Evolutionary conservation across 2,329 filamentous ascomycete species (phyloP), one percentile per base, ranked within the genome.

Genomic region (Fusarium citri): DNA sequence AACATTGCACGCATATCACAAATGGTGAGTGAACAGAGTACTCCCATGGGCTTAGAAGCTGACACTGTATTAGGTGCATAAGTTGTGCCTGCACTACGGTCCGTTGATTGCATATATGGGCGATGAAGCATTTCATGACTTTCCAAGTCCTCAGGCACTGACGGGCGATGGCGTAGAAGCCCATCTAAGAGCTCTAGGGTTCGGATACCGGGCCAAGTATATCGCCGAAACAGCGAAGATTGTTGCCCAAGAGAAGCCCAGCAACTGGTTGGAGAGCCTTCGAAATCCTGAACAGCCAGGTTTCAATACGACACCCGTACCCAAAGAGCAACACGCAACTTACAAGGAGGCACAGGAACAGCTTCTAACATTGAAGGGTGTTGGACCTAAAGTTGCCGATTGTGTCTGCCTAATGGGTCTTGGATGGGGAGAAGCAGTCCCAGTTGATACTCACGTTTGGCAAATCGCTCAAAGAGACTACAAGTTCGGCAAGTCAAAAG

Each of bases 391-490:
- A 79, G 96, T 99, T 1, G 92, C 96, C 8, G 97, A 99, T 78
- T 99, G 97, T 77, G 94, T 98, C 10, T 97, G 93, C 77, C 83
- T 99, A 22, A 98, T 99, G 92, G 97, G 97, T 0, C 82, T 99
- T 16, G 95, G 94, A 28, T 99, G 97, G 95, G 92, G 92, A 31
- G 95, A 98, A 80, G 91, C 94, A 5, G 94, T 99, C 2, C 96
- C 96, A 0, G 93, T 99, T 31, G 96, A 99, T 79, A 99, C 97
- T 2, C 97, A 99, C 80, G 94, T 99, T 15, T 98, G 94, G 95
- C 94, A 98, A 83, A 98, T 99, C 76, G 97, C 96, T 1, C 93
- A 97, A 78, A 87, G 96, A 55, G 96, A 99, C 79, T 99, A 99
- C 82, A 94, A 91, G 63, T 97, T 99, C 74, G 93, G 93, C 9